Evolutionary conservation across 2,329 filamentous ascomycete species (phyloP).

Genomic region (Fusarium algeriense): DNA sequence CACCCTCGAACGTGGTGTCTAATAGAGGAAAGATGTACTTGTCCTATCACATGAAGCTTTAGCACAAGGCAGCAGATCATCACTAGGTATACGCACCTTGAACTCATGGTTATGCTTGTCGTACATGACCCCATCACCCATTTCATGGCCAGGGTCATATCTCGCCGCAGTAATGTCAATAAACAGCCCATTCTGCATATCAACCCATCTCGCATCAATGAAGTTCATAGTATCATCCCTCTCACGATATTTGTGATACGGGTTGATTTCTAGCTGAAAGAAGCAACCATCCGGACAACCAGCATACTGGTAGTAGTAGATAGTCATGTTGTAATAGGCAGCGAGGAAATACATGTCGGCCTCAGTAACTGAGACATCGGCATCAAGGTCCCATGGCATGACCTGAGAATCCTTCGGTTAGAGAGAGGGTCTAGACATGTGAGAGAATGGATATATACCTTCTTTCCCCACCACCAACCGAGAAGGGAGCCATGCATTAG

Average conservation of each 20-base stretch:
- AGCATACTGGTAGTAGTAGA: constrained; percentile 59
- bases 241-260: constrained; percentile 55
- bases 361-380: constrained; percentile 79
- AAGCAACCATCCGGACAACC: constrained; percentile 53
- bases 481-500: constrained; percentile 86
- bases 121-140: constrained; percentile 60
- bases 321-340: constrained; percentile 72
- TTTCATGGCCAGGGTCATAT: constrained; percentile 60
- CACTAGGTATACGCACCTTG: constrained; percentile 51
- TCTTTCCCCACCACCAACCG: constrained; percentile 87
- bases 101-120: constrained; percentile 66
- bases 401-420: constrained; percentile 58
- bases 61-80: not conserved
- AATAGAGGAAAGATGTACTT: constrained; percentile 76
- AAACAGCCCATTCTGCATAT: constrained; percentile 60
- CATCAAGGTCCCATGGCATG: constrained; percentile 82
- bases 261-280: constrained; percentile 65
- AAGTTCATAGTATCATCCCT: constrained; percentile 56
- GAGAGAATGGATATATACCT: constrained; percentile 47
- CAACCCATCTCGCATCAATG: constrained; percentile 64
- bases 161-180: constrained; percentile 66
- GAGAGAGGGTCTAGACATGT: not conserved
- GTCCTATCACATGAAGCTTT: constrained; percentile 52
- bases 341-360: constrained; percentile 75
- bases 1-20: constrained; percentile 76